A percentile compares a stretch with the other conserved stretches of the same genome.
Conservation (phyloP, 2,329 filamentous ascomycete species). For the Nectriaceae sp. region DNA sequence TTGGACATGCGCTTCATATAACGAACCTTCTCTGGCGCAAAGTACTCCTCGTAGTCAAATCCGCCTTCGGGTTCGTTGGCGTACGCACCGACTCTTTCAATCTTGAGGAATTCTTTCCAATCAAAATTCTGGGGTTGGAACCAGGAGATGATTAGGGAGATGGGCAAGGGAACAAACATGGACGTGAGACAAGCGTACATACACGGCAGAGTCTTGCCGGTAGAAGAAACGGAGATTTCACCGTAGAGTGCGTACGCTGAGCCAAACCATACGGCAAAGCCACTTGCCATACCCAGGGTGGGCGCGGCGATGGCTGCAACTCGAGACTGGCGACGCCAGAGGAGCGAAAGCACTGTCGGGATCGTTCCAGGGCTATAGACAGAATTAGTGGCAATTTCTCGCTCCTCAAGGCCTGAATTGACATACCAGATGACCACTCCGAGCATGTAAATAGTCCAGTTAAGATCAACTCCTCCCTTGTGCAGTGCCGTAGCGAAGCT, state of each 20-base stretch:
- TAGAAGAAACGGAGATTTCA: neutral
- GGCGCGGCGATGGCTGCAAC: neutral
- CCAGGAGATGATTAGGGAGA: neutral
- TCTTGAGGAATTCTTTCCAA: neutral
- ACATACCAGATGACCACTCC: neutral
- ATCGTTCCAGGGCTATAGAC: neutral
- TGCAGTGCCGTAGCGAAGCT: neutral
- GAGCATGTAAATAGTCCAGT: neutral
- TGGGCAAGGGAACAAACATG: neutral
- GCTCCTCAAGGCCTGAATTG: neutral
- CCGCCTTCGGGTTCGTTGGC: neutral
- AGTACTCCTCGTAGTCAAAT: neutral
- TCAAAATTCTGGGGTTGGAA: neutral
- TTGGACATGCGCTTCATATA: neutral
- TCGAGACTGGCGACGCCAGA: neutral
- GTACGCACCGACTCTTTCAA: neutral
- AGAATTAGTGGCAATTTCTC: neutral
- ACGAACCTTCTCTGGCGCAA: neutral
- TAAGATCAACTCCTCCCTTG: neutral
- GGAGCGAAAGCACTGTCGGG: neutral
- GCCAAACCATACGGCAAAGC: neutral
- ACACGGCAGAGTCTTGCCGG: neutral
- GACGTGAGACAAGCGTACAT: neutral
- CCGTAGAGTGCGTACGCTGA: neutral
- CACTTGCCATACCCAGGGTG: neutral